Evolutionary conservation across 2,329 filamentous ascomycete genomes (phyloP), one percentile per base, ranked within the genome.

Genomic region (Ustulina deusta): DNA sequence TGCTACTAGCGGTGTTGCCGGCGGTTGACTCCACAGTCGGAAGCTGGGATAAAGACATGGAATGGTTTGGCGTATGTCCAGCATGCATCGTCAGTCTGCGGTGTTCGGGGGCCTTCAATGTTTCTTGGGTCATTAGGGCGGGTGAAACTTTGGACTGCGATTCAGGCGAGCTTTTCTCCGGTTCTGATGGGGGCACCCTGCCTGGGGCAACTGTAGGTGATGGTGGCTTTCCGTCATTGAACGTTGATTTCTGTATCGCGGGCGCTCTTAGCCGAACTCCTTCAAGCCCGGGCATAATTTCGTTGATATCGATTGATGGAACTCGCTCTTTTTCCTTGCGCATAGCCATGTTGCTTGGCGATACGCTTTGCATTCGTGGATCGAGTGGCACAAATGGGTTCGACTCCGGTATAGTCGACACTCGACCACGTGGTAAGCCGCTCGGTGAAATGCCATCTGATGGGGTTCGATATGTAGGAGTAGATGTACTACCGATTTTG

Each of bases 61-160:
- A 82, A 74, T 89, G 87, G 58, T 83, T 89, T 6, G 88, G 88
- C 1, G 88, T 90, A 76, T 90, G 88, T 0, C 88, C 88, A 22
- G 88, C 88, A 75, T 90, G 85, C 83, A 90, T 86, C 0, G 83
- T 88, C 46, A 89, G 82, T 51, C 88, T 82, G 56, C 79, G 81
- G 49, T 81, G 80, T 72, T 85, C 86, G 6, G 83, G 80, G 7
- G 83, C 84, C 27, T 80, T 80, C 40, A 87, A 78, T 9, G 81
- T 81, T 69, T 84, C 78, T 59, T 84, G 76, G 2, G 84, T 84
- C 59, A 82, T 78, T 40, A 82, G 79, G 60, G 81, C 82, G 4
- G 81, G 78, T 1, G 78, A 78, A 1, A 69, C 60, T 51, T 73
- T 75, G 13, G 71, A 32, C 22, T 71, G 69, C 38, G 69, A 51